Percentiles rank a stretch among this genome's conserved stretches.
These are phyloP conservation scores for Chaetomium fimeti DNA, from an alignment of 495 filamentous ascomycete species.

Conservation along the genomic window DNA sequence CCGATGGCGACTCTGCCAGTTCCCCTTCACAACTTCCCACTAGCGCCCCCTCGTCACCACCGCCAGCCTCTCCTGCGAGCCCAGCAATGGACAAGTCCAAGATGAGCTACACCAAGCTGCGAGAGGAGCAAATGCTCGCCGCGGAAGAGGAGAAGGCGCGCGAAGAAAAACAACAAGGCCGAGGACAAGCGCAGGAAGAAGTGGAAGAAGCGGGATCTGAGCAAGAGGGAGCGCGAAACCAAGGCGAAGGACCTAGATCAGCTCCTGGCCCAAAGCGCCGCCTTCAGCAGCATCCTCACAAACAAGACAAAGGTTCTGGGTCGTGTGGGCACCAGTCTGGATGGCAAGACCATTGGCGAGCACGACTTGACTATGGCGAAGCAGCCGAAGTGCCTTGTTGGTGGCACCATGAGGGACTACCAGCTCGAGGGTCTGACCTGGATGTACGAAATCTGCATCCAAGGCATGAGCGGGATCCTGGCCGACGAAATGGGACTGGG, in stretches of 20 bases:
- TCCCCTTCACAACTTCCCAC: conserved; percentile 42
- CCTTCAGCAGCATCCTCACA: conserved; percentile 54
- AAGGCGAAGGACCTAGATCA: conserved; percentile 54
- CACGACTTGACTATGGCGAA: conserved; percentile 76
- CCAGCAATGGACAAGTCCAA: conserved; percentile 28
- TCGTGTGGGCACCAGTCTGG: conserved; percentile 52
- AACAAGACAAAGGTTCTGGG: conserved; percentile 56
- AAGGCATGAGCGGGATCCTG: conserved; percentile 90
- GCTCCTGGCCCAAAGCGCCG: conserved; percentile 47
- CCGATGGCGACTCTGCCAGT: conserved; percentile 29
- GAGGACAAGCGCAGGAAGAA: conserved; percentile 50
- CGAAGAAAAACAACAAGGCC: conserved; percentile 45
- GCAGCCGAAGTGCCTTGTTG: conserved; percentile 80
- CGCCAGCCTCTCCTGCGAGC: conserved; percentile 24
- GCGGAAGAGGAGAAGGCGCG: conserved; percentile 55
- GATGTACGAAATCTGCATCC: conserved; percentile 78
- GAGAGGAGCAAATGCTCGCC: conserved; percentile 48
- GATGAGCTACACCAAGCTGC: conserved; percentile 39
- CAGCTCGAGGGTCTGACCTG: conserved; percentile 93
- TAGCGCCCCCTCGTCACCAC: conserved; percentile 47
- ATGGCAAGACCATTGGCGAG: conserved; percentile 62
- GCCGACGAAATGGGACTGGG: conserved; percentile 98
- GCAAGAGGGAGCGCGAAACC: conserved; percentile 51
- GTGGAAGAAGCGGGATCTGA: conserved; percentile 48
- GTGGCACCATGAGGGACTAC: conserved; percentile 89